Percentiles rank a stretch among this genome's conserved stretches.
These are phyloP conservation scores for Coffea eugenioides DNA, from an alignment of 257 asterid species.

Conservation along the genomic window DNA sequence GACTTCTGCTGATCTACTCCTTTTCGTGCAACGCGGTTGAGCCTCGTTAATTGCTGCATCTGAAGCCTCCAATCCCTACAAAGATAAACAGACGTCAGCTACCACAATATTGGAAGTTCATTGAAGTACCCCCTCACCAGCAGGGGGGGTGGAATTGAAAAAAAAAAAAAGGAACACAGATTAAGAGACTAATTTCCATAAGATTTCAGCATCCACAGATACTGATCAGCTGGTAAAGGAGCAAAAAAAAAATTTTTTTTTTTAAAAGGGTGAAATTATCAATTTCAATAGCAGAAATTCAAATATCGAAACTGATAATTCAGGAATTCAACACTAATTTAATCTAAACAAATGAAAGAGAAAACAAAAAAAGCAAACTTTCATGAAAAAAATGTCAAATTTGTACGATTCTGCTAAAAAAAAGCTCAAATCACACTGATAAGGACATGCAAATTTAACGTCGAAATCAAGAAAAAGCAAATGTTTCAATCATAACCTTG, in stretches of 20 bases:
- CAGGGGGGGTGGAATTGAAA: no score
- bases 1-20: constrained; percentile 92
- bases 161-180: background rate
- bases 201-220: no score
- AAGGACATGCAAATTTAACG: constrained; percentile 26
- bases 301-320: background rate
- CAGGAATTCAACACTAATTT: background rate
- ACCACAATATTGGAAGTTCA: background rate
- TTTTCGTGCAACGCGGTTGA: constrained; percentile 70
- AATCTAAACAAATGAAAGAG: background rate
- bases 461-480: constrained; percentile 34
- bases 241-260: background rate
- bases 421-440: background rate
- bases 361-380: background rate
- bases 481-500: constrained; percentile 31
- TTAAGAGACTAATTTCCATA: no score
- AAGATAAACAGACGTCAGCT: constrained; percentile 14
- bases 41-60: constrained; percentile 37
- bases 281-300: background rate
- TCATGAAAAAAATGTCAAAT: background rate
- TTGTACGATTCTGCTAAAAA: background rate
- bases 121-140: background rate
- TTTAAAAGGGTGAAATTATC: background rate
- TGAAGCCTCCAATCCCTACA: constrained; percentile 61
- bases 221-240: background rate